Evolutionary conservation across 2,329 filamentous ascomycete genomes (phyloP), one percentile per base, ranked within the genome.

Genomic region (Rhinocladiella mackenziei): DNA sequence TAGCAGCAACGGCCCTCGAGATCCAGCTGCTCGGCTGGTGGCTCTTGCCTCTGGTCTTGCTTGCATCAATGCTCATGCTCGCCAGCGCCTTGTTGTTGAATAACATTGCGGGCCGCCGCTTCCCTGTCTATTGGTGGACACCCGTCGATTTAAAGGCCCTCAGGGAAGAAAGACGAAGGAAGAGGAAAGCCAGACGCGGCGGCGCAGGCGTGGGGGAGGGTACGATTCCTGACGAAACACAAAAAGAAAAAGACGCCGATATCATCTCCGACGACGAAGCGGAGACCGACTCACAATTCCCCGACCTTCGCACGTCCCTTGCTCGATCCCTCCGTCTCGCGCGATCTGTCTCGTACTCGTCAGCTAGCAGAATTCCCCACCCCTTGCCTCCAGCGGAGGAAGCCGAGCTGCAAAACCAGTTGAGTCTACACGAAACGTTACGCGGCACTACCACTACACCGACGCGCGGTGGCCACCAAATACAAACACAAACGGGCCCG

Each of bases 11-110:
- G 1, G 77, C 81, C 45, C 65, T 73, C 2, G 65, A 69, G 1
- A 66, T 80, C 1, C 68, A 72, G 7, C 55, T 58, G 0, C 62
- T 88, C 8, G 83, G 83, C n/a, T 89, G 84, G 85, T 78, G 74
- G 48, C 63, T 86, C 9, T 60, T 88, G 4, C 77, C 80, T 0
- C 65, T 86, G 4, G 71, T 86, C 13, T 40, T 83, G 26, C 65
- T 88, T 15, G 79, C 77, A 3, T 75, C 71, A 35, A 59, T 62
- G 0, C 61, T 88, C 35, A 84, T 88, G 76, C 64, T 84, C 20
- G 65, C 55, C 1, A 73, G 77, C 1, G 83, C 83, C 0, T 64
- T 86, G 37, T 20, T 86, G 4, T 56, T 86, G 46, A 86, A 87
- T 58, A 89, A 89, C 50, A 65, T 86, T 2, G 77, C 83, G 58